Percentiles rank a stretch among this genome's conserved stretches.
These are phyloP conservation scores for Phaeophleospora eucalypticola DNA, from an alignment of 2,329 filamentous ascomycete genomes.

Conservation along the genomic window DNA sequence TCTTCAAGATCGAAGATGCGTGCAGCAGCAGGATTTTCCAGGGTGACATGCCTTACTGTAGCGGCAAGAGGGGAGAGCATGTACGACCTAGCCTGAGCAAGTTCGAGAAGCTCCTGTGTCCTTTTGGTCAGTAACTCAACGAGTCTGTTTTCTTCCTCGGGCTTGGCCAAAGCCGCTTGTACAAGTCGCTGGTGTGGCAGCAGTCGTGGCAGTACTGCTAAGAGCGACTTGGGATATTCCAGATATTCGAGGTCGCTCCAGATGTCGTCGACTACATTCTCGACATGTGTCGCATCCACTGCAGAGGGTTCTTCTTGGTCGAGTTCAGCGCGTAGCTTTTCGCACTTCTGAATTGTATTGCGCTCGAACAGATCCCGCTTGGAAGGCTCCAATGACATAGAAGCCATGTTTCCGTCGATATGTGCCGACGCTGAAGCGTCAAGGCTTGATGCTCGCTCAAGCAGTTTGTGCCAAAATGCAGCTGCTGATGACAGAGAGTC, in stretches of 20 bases:
- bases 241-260: constrained; percentile 48
- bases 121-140: constrained; percentile 9
- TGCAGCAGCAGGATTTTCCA: constrained; percentile 27
- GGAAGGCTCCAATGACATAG: constrained; percentile 19
- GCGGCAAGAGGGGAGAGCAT: constrained; percentile 29
- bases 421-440: constrained; percentile 10
- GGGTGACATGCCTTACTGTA: constrained; percentile 22
- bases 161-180: constrained; percentile 23
- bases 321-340: constrained; percentile 8
- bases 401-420: constrained; percentile 18
- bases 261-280: constrained; percentile 31
- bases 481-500: neutral
- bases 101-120: constrained; percentile 15
- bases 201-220: constrained; percentile 35
- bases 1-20: constrained; percentile 36
- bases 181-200: constrained; percentile 35
- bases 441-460: constrained; percentile 3
- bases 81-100: constrained; percentile 30
- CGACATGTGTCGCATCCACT: neutral
- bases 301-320: neutral
- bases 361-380: constrained; percentile 26
- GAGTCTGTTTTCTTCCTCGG: constrained; percentile 5
- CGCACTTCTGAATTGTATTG: constrained; percentile 22
- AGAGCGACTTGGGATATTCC: constrained; percentile 42
- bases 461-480: constrained; percentile 9